phyloP scores from a whole-genome alignment of 495 filamentous ascomycete genomes.

The Penicillium maclennaniae region DNA sequence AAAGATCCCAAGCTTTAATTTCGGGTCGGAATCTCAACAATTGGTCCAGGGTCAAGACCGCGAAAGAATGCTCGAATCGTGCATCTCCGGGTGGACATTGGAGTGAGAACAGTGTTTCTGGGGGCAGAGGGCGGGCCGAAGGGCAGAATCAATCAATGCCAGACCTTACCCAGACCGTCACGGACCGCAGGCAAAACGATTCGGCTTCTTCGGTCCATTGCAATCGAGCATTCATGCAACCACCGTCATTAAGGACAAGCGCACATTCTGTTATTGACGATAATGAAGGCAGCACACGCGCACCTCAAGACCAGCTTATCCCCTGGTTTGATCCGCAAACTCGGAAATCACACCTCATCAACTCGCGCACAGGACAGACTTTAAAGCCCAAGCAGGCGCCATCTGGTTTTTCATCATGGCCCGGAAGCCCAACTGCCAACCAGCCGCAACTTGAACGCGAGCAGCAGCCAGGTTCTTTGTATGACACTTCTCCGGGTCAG shows the following conservation, averaged over 20 bases:
- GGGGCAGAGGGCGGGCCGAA: background rate
- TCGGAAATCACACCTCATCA: constrained; percentile 53
- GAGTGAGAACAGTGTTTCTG: background rate
- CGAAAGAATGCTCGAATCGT: constrained; percentile 21
- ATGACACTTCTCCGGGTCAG: constrained; percentile 1
- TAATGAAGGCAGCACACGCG: background rate
- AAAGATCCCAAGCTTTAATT: constrained; percentile 12
- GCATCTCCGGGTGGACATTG: background rate
- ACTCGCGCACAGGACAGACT: constrained; percentile 60
- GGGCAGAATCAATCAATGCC: background rate
- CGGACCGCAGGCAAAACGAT: background rate
- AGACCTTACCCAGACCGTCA: background rate
- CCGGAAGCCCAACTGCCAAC: background rate
- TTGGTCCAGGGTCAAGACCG: constrained; percentile 69
- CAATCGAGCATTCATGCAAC: background rate
- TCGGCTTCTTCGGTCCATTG: background rate
- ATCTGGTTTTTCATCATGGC: background rate
- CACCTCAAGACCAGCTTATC: constrained; percentile 36
- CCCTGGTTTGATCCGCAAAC: constrained; percentile 68
- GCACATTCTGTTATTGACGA: background rate
- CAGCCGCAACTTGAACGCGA: constrained; percentile 5
- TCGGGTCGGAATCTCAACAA: constrained; percentile 42
- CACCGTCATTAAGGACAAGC: background rate
- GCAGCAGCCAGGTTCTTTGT: constrained; percentile 7
- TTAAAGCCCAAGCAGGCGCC: constrained; percentile 5